These are phyloP conservation scores for Arthrocladium fulminans DNA, from an alignment of 2,329 filamentous ascomycete genomes.

Conservation along the genomic window DNA sequence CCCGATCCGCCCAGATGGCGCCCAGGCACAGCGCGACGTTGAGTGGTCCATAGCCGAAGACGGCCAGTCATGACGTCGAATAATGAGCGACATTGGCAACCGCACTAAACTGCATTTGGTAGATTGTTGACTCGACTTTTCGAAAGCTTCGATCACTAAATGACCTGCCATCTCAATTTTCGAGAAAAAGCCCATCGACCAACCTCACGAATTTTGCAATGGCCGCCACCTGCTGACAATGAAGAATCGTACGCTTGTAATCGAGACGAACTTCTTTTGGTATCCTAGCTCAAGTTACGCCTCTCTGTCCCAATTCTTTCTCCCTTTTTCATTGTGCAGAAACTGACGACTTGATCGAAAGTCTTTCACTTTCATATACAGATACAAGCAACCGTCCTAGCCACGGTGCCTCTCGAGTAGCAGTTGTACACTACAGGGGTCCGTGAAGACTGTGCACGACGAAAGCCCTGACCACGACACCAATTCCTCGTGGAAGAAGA, in stretches of 20 bases:
- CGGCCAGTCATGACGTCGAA: conserved; percentile 7
- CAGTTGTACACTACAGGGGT: background rate
- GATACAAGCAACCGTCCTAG: background rate
- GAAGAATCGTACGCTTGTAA: background rate
- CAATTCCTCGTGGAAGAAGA: background rate
- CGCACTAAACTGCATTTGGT: background rate
- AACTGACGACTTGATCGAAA: conserved; percentile 12
- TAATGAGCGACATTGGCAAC: background rate
- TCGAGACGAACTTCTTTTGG: conserved; percentile 6
- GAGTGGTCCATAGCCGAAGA: too few species aligned
- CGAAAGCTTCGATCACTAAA: conserved; percentile 5
- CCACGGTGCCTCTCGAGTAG: too few species aligned
- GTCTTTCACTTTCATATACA: conserved; percentile 5
- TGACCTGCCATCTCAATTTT: conserved; percentile 10
- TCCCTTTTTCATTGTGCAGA: conserved; percentile 20
- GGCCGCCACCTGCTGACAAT: conserved; percentile 17
- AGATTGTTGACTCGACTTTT: background rate
- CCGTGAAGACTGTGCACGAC: background rate
- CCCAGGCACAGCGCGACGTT: too few species aligned
- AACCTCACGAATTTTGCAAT: conserved; percentile 21
- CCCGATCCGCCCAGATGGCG: too few species aligned
- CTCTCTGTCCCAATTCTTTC: conserved; percentile 27
- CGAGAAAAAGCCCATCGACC: conserved; percentile 10
- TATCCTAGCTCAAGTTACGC: conserved; percentile 29
- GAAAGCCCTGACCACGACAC: background rate